phyloP scores from a whole-genome alignment of 1,139 yeast genomes.

The Suhomyces bokatorum region DNA sequence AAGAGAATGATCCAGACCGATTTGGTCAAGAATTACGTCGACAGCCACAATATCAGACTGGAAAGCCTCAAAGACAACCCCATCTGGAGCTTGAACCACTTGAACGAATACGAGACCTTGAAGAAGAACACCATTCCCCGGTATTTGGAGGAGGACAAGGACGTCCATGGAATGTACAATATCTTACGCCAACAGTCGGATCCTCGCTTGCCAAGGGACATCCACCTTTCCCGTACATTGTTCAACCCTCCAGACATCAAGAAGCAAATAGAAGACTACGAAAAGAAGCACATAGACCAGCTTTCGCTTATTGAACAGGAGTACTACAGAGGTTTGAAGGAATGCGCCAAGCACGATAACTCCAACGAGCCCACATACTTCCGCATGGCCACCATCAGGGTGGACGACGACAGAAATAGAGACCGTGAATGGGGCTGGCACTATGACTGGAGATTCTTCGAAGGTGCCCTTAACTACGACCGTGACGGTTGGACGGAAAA shows the following conservation, averaged over 20 bases:
- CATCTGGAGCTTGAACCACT: constrained; percentile 22
- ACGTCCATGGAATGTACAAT: constrained; percentile 26
- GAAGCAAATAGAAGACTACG: constrained; percentile 22
- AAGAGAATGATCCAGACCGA: constrained; percentile 17
- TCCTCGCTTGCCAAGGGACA: constrained; percentile 19
- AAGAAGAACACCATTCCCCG: constrained; percentile 21
- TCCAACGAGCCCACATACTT: constrained; percentile 21
- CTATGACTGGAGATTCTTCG: constrained; percentile 25
- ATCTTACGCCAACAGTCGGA: constrained; percentile 18
- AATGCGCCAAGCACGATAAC: constrained; percentile 13
- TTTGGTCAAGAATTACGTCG: constrained; percentile 13
- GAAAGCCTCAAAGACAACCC: constrained; percentile 16
- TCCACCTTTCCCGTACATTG: constrained; percentile 21
- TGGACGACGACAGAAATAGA: constrained; percentile 17
- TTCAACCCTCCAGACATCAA: constrained; percentile 25
- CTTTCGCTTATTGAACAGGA: constrained; percentile 11
- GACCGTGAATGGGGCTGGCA: constrained; percentile 34
- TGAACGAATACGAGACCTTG: constrained; percentile 22
- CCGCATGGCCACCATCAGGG: constrained; percentile 20
- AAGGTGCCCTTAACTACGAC: constrained; percentile 20
- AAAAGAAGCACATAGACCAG: constrained; percentile 12
- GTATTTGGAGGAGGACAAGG: constrained; percentile 22
- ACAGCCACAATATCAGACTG: constrained; percentile 12
- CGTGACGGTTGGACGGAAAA: constrained; percentile 20
- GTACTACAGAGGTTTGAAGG: constrained; percentile 17